Percentiles rank a stretch among this genome's conserved stretches.
phyloP scores from a whole-genome alignment of 495 filamentous ascomycete species.

The Podospora australis region DNA sequence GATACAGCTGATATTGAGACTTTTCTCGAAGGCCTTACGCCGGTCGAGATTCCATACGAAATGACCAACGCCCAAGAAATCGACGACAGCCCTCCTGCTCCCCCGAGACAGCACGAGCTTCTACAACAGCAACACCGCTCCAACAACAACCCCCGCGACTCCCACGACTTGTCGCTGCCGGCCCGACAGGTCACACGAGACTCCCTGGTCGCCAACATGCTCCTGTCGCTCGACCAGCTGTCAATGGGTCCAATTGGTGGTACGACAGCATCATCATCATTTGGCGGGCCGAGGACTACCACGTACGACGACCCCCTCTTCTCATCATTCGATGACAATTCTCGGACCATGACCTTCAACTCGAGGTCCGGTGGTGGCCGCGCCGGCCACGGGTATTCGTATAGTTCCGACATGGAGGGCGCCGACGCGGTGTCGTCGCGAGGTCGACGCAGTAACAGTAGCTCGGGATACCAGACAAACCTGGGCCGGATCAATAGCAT shows the following conservation, averaged over 20 bases:
- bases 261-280: not conserved
- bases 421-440: constrained; percentile 64
- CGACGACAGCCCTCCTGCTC: constrained; percentile 17
- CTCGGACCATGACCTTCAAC: constrained; percentile 28
- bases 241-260: constrained; percentile 46
- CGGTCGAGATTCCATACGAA: constrained; percentile 25
- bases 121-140: constrained; percentile 22
- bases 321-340: constrained; percentile 23
- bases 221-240: constrained; percentile 81
- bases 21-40: constrained; percentile 28
- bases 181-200: constrained; percentile 69
- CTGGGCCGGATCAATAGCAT: constrained; percentile 59
- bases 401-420: constrained; percentile 62
- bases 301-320: constrained; percentile 27
- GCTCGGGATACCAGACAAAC: constrained; percentile 61
- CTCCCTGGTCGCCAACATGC: constrained; percentile 87
- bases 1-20: constrained; percentile 28
- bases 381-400: constrained; percentile 63
- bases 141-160: constrained; percentile 49
- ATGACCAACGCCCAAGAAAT: constrained; percentile 22
- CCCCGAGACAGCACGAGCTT: not conserved
- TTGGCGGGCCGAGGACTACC: constrained; percentile 13
- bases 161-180: constrained; percentile 79
- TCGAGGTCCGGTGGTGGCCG: constrained; percentile 36
- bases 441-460: constrained; percentile 73